Conservation (phyloP, 148 eudicot genomes). For the Agrostemma githago region DNA sequence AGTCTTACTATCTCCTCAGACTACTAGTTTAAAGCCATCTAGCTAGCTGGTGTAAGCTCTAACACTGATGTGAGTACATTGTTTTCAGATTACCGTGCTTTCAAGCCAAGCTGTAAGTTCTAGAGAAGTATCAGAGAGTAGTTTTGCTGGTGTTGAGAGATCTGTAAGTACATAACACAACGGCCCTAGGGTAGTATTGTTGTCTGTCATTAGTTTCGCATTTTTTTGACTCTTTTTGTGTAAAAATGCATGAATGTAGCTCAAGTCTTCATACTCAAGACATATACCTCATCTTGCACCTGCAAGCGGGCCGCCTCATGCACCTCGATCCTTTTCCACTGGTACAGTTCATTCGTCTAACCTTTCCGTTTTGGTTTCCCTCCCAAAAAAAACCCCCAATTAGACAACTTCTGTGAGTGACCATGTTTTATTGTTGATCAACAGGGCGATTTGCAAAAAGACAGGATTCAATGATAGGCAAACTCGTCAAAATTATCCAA, state of each 20-base stretch:
- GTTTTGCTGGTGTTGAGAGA: neutral
- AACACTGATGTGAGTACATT: neutral
- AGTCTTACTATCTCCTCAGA: slow-evolving; percentile 12
- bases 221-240: neutral
- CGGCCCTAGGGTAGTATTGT: neutral
- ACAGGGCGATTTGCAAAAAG: slow-evolving; percentile 6
- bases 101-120: slow-evolving; percentile 21
- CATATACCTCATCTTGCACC: neutral
- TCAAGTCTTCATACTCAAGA: neutral
- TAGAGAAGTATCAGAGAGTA: slow-evolving; percentile 15
- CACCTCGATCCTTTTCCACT: slow-evolving; percentile 1
- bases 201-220: neutral
- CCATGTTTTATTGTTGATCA: neutral
- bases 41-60: neutral
- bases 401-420: neutral
- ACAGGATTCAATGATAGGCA: slow-evolving; percentile 24
- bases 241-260: neutral
- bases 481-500: slow-evolving; percentile 20
- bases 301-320: slow-evolving; percentile 1
- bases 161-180: slow-evolving; percentile 16
- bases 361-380: neutral
- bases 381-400: neutral
- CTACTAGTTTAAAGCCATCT: neutral
- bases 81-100: slow-evolving; percentile 26
- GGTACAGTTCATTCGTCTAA: neutral